Conservation (phyloP, 805 yeast genomes). For the Kodamaea neixiangensis region DNA sequence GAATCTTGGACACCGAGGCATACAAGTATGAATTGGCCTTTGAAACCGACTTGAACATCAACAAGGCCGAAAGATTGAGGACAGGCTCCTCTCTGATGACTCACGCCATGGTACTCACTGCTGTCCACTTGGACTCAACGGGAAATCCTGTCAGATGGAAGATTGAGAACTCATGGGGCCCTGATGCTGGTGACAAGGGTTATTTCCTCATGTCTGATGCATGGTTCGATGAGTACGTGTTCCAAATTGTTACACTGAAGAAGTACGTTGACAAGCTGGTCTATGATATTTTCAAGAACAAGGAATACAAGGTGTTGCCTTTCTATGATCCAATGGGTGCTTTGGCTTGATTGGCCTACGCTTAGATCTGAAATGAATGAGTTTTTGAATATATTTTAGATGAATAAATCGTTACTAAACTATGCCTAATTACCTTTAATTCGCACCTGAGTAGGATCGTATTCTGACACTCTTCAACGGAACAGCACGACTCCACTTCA, state of each 20-base stretch:
- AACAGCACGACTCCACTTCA: no score
- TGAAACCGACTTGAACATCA: conserved; percentile 50
- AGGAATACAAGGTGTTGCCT: conserved; percentile 36
- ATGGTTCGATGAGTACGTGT: conserved; percentile 46
- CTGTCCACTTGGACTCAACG: conserved; percentile 67
- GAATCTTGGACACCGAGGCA: conserved; percentile 70
- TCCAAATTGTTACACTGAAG: conserved; percentile 42
- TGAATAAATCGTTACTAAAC: no score
- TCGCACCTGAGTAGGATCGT: no score
- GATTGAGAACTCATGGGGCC: conserved; percentile 48
- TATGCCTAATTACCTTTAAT: no score
- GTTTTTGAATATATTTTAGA: neutral
- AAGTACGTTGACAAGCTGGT: conserved; percentile 38
- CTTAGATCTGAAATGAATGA: neutral
- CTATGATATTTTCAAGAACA: conserved; percentile 36
- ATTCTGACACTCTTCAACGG: no score
- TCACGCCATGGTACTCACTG: conserved; percentile 87
- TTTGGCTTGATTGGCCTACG: conserved; percentile 28
- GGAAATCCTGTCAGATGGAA: conserved; percentile 46
- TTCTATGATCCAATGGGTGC: conserved; percentile 47
- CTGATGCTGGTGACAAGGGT: conserved; percentile 41
- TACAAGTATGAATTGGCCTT: conserved; percentile 65
- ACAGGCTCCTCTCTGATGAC: conserved; percentile 80
- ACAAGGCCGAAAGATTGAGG: conserved; percentile 68
- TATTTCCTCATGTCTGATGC: conserved; percentile 44